Percentiles rank a stretch among this genome's conserved stretches.
Conservation (phyloP, 768 basidiomycete genomes). For the Leccinellum rugosiceps region DNA sequence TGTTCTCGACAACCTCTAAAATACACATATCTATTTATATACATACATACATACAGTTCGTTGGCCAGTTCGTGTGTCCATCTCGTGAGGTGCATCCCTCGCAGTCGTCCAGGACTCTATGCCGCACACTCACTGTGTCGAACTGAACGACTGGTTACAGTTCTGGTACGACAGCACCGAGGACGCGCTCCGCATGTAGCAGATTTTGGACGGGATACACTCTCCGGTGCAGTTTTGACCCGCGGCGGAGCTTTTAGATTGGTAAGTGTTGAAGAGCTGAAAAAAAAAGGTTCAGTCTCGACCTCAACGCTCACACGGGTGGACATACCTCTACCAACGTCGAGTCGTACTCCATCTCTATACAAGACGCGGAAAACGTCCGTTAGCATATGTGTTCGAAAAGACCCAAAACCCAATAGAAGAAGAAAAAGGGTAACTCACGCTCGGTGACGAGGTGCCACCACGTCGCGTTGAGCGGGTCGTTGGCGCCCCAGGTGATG, state of each 20-base stretch:
- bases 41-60: background rate
- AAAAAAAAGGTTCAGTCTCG: background rate
- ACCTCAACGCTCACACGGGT: background rate
- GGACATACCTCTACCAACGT: constrained; percentile 21
- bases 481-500: constrained; percentile 52
- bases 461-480: constrained; percentile 76
- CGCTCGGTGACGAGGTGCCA: constrained; percentile 77
- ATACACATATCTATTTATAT: too few species aligned
- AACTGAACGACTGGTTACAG: constrained; percentile 61
- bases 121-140: constrained; percentile 37
- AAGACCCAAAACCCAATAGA: background rate
- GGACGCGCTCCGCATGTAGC: constrained; percentile 71
- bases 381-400: background rate
- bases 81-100: background rate
- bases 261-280: constrained; percentile 60
- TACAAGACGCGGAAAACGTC: background rate
- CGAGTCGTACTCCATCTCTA: constrained; percentile 25
- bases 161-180: constrained; percentile 54
- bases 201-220: constrained; percentile 61
- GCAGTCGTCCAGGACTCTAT: background rate
- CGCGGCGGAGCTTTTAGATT: constrained; percentile 62
- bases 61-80: background rate
- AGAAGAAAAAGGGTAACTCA: constrained; percentile 21
- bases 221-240: constrained; percentile 52
- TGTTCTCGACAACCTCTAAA: too few species aligned